These are phyloP conservation scores for Pseudogymnoascus sp. DNA, from an alignment of 2,329 filamentous ascomycete species.

Conservation along the genomic window DNA sequence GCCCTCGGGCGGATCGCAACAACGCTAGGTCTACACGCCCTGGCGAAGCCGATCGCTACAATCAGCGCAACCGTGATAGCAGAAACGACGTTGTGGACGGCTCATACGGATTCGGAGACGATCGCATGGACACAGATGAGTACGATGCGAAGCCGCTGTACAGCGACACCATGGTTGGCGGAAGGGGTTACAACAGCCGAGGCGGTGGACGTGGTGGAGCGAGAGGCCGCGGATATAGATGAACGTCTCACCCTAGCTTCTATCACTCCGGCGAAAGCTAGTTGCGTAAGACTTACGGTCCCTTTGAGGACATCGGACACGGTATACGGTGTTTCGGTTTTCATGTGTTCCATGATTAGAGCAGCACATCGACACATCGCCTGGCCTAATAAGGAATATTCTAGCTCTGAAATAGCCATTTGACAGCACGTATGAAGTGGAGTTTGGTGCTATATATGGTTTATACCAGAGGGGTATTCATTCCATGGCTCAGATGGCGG, in stretches of 20 bases:
- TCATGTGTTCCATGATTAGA: neutral
- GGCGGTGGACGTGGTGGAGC: slow-evolving; percentile 18
- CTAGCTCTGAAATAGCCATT: neutral
- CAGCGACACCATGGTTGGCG: slow-evolving; percentile 27
- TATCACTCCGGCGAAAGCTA: neutral
- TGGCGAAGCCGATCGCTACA: slow-evolving; percentile 21
- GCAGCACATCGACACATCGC: neutral
- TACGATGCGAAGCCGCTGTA: slow-evolving; percentile 22
- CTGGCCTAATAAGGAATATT: neutral
- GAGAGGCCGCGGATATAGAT: slow-evolving; percentile 21
- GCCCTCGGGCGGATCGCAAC: slow-evolving; percentile 24
- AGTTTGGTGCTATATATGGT: neutral
- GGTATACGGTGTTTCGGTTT: neutral
- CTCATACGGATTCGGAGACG: slow-evolving; percentile 28
- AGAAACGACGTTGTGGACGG: slow-evolving; percentile 29
- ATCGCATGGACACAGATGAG: slow-evolving; percentile 29
- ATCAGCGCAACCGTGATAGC: slow-evolving; percentile 18
- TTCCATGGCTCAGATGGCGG: neutral
- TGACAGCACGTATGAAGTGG: neutral
- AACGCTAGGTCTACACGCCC: slow-evolving; percentile 18
- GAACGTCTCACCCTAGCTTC: slow-evolving; percentile 9
- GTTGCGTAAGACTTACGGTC: neutral
- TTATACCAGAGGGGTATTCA: neutral
- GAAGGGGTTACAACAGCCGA: slow-evolving; percentile 16
- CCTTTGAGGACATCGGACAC: neutral